A percentile compares a stretch with the other conserved stretches of the same genome.
phyloP scores from a whole-genome alignment of 2,329 filamentous ascomycete species.

The Talaromyces islandicus region DNA sequence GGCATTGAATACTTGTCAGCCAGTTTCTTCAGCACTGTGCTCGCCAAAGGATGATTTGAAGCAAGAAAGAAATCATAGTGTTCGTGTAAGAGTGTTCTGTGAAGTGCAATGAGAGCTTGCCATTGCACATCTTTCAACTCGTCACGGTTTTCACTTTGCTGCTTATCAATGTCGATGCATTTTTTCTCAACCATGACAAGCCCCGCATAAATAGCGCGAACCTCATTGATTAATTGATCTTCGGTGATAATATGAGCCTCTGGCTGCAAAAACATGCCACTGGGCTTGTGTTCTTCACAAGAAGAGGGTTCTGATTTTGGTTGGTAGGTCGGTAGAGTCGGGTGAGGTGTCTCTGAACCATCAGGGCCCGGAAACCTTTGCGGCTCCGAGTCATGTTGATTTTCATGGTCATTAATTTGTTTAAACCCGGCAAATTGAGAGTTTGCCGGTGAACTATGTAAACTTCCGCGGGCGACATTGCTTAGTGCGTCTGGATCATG shows the following conservation, averaged over 20 bases:
- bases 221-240: slow-evolving; percentile 72
- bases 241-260: slow-evolving; percentile 66
- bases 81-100: slow-evolving; percentile 73
- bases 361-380: slow-evolving; percentile 88
- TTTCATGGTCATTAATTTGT: neutral
- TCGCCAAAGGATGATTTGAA: slow-evolving; percentile 76
- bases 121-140: slow-evolving; percentile 63
- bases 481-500: neutral
- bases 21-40: slow-evolving; percentile 58
- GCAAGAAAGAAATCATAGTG: slow-evolving; percentile 85
- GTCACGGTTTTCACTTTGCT: slow-evolving; percentile 50
- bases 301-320: slow-evolving; percentile 79
- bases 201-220: slow-evolving; percentile 60
- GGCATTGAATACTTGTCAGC: slow-evolving; percentile 86
- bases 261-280: slow-evolving; percentile 48
- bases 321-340: slow-evolving; percentile 59
- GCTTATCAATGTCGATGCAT: slow-evolving; percentile 74
- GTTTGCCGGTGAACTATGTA: neutral
- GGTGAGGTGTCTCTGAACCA: slow-evolving; percentile 48
- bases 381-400: neutral
- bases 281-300: slow-evolving; percentile 8
- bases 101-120: slow-evolving; percentile 75
- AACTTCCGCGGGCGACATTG: neutral
- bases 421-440: neutral
- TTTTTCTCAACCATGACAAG: slow-evolving; percentile 82